Percentiles rank a stretch among this genome's conserved stretches.
Evolutionary conservation across 768 basidiomycete species (phyloP).

Genomic region (Psilocybe azurescens): DNA sequence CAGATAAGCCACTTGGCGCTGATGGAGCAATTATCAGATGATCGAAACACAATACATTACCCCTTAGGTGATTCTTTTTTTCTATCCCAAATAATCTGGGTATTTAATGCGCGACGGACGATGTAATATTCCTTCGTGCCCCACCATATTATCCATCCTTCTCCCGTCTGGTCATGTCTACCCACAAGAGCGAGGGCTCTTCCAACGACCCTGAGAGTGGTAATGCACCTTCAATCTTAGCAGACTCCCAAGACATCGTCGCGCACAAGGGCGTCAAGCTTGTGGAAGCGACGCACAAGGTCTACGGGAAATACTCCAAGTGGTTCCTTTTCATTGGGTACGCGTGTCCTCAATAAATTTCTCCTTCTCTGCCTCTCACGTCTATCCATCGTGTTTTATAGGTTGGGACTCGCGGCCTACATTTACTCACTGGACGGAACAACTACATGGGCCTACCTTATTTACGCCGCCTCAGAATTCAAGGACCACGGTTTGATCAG

Average conservation of each 20-base stretch:
- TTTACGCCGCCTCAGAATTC: slow-evolving; percentile 59
- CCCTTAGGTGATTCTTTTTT: background rate
- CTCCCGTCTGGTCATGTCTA: slow-evolving; percentile 18
- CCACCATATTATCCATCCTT: background rate
- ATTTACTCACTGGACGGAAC: slow-evolving; percentile 77
- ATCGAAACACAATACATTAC: slow-evolving; percentile 5
- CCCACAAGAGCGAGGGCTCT: slow-evolving; percentile 19
- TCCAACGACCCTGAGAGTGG: slow-evolving; percentile 21
- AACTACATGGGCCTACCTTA: slow-evolving; percentile 71
- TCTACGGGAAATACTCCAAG: slow-evolving; percentile 58
- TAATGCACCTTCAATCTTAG: background rate
- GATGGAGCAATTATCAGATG: slow-evolving; percentile 29
- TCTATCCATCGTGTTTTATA: slow-evolving; percentile 22
- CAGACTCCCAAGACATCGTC: slow-evolving; percentile 20
- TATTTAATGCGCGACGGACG: slow-evolving; percentile 10
- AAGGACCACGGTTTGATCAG: slow-evolving; percentile 58
- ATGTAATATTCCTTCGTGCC: slow-evolving; percentile 4
- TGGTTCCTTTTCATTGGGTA: slow-evolving; percentile 69
- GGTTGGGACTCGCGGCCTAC: slow-evolving; percentile 72
- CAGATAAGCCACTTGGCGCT: slow-evolving; percentile 26
- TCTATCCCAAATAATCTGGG: background rate
- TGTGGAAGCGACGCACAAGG: slow-evolving; percentile 55
- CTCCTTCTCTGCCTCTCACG: background rate
- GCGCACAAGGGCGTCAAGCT: slow-evolving; percentile 49
- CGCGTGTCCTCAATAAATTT: slow-evolving; percentile 16